Conservation (phyloP, 192 early-diverging fungal genomes). For the Rhizoclosmatium sp. region DNA sequence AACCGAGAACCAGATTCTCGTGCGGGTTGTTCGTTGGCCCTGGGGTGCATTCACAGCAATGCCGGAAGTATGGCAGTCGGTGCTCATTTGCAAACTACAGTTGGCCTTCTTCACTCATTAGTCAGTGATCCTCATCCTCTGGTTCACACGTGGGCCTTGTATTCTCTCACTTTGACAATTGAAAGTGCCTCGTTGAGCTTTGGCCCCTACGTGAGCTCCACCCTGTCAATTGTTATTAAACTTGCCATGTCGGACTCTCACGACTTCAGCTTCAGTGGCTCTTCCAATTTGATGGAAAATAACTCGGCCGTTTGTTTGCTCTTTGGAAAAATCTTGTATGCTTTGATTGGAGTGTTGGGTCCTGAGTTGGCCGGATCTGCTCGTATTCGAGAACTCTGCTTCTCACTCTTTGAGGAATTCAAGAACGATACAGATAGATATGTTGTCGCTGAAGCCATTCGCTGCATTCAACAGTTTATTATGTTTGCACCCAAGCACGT, state of each 20-base stretch:
- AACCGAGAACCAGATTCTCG: constrained; percentile 93
- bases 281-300: constrained; percentile 76
- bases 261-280: constrained; percentile 76
- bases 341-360: constrained; percentile 87
- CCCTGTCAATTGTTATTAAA: constrained; percentile 86
- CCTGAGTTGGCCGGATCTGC: constrained; percentile 85
- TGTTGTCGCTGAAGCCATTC: constrained; percentile 83
- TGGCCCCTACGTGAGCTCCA: constrained; percentile 86
- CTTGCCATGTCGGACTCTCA: constrained; percentile 89
- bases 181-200: constrained; percentile 93
- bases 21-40: constrained; percentile 87
- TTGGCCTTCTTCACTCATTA: constrained; percentile 89
- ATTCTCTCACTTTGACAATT: constrained; percentile 83
- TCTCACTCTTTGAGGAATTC: constrained; percentile 81
- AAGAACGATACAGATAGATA: constrained; percentile 76
- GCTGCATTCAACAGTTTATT: constrained; percentile 87
- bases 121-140: constrained; percentile 91
- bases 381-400: constrained; percentile 79
- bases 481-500: constrained; percentile 86
- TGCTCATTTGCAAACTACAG: constrained; percentile 83
- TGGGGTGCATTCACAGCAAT: constrained; percentile 88
- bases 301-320: constrained; percentile 67
- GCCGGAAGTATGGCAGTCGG: constrained; percentile 89
- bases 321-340: constrained; percentile 88
- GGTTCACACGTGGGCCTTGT: constrained; percentile 93